Base-by-base conservation (phyloP, 257 asterid genomes). In the Penstemon barbatus region DNA sequence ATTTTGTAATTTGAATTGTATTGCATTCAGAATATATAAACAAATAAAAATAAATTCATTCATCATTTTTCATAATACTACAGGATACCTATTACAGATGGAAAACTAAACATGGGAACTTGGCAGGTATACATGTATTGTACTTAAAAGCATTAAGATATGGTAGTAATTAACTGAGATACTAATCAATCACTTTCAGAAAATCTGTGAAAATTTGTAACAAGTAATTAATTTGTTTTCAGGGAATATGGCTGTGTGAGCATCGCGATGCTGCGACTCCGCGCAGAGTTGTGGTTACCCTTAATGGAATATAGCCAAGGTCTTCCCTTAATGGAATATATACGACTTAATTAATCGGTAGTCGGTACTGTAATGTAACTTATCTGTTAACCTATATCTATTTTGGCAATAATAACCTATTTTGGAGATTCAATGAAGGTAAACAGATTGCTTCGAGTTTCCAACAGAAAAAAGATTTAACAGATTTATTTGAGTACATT, bases 201-300 rank as follows among this genome's bases (percentile, higher is more conserved):
- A 36, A 57, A 33, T 18, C 42, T 38, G 39, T 9, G n/a, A 39
- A 4, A 7, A 53, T 7, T 42, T 10, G 46, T 52, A 62, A 68
- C 43, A 11, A 44, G 48, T 56, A 51, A 7, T 0, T 61, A 67
- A 60, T 60, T 68, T 51, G 65, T 54, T 76, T 72, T 65, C 90
- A 92, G 97, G 98, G 99, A 39, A 85, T 93, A 76, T 93, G 99
- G 99, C 82, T 93, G 63, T 93, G 99, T 12, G 99, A 93, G 81
- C 99, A 93, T 78, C 97, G 99, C 0, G 99, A 93, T 72, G 83
- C 83, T 51, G 95, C 96, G 55, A 87, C 96, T 57, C 86, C 96
- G 4, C 96, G 96, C 49, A 82, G 70, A 61, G 72, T 93, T 37
- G 99, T 93, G 65, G 80, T 93, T 76, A 93, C 99, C 68, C 89